Evolutionary conservation across 805 yeast species (phyloP), one percentile per base, ranked within the genome.

Genomic region (Kodamaea laetipori): DNA sequence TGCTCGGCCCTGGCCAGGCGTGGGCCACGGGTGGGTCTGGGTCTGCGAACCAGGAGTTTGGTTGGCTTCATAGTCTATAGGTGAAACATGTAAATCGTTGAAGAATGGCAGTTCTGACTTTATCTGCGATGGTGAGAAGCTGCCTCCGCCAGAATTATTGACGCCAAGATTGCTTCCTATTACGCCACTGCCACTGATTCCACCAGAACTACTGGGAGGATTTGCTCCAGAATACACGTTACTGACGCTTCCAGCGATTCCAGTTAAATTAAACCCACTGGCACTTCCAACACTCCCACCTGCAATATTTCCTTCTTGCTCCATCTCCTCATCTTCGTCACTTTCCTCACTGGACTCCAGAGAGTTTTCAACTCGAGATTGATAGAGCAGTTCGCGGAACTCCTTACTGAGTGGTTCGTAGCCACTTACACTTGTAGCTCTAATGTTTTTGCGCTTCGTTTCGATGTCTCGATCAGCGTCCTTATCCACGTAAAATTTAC

Each of bases 401-500:
- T 41, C 46, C 18, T 42, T 45, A 15, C 28, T 40, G 10, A 37
- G 33, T 2, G 47, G 37, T n/a, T 48, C 56, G 16, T 17, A 49
- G 6, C 54, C 56, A 32, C 45, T 46, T 1, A 66, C 70, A 51
- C 71, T 67, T 1, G 72, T 66, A 3, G 71, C 71, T 43, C 72
- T 46, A 4, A 64, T 36, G 17, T 49, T 49, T 12, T 54, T 54
- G 28, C 49, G 48, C 34, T 53, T 56, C 34, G 53, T 41, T 19
- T 39, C 42, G 2, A 43, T 18, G 13, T 61, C 66, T 3, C 48
- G 39, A 16, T 53, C 66, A 11, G 50, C 48, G n/a, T 69, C 74
- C 37, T 63, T 60, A 4, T 63, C 67, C 11, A 86, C 87, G 57
- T 82, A 90, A 58, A 86, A 92, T 56, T 90, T 86, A 1, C 99